Conservation (phyloP, 2,329 filamentous ascomycete genomes). For the Neodidymelliopsis sp. region DNA sequence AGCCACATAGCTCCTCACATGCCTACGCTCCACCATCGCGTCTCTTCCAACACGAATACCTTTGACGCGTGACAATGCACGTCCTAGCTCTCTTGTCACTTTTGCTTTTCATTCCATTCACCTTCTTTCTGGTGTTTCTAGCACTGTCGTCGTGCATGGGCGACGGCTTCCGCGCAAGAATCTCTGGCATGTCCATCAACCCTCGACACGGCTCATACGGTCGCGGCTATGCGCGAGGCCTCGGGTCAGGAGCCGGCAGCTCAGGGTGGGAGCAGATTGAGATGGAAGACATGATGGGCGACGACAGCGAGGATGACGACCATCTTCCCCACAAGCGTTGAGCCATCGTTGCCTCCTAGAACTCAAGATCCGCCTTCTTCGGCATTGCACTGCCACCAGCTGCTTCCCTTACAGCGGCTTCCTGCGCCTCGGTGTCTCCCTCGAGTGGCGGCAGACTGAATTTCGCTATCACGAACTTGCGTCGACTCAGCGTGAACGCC, state of each 20-base stretch:
- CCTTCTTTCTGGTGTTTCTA: conserved; percentile 57
- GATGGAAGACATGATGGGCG: conserved; percentile 66
- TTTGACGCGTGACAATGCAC: conserved; percentile 37
- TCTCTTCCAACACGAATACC: conserved; percentile 9
- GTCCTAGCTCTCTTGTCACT: conserved; percentile 42
- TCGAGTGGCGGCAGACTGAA: conserved; percentile 89
- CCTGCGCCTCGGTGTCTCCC: conserved; percentile 71
- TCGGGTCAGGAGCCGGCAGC: conserved; percentile 60
- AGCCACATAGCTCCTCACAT: conserved; percentile 23
- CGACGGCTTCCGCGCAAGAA: conserved; percentile 57
- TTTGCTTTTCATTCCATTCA: conserved; percentile 46
- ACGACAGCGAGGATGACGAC: conserved; percentile 45
- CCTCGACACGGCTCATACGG: conserved; percentile 59
- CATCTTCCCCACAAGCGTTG: conserved; percentile 6
- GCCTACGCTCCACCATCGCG: conserved; percentile 23
- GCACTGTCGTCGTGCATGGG: conserved; percentile 64
- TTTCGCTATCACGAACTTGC: conserved; percentile 83
- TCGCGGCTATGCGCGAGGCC: conserved; percentile 62
- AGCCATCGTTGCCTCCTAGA: conserved; percentile 49
- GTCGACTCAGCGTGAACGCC: conserved; percentile 86
- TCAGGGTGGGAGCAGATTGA: conserved; percentile 69
- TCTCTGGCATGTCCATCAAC: conserved; percentile 53
- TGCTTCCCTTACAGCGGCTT: conserved; percentile 49
- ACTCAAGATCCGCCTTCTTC: conserved; percentile 69
- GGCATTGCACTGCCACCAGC: conserved; percentile 61